These are phyloP conservation scores for Tagetes erecta DNA, from an alignment of 129 eudicot species.

Conservation along the genomic window DNA sequence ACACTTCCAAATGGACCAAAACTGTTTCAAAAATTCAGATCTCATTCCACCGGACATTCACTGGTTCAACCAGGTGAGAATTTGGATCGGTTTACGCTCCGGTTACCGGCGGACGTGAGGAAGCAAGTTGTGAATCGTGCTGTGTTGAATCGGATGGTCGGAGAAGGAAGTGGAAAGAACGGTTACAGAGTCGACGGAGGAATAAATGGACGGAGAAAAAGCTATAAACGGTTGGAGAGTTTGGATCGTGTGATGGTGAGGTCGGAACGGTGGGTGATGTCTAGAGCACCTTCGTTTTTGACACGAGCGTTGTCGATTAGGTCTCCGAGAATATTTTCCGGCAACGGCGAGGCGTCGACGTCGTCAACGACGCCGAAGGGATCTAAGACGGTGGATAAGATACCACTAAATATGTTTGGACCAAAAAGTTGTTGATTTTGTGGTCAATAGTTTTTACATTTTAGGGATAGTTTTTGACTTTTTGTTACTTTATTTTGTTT, in stretches of 20 bases:
- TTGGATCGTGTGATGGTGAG: slow-evolving; percentile 36
- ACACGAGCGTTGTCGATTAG: slow-evolving; percentile 33
- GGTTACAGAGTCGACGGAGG: slow-evolving; percentile 46
- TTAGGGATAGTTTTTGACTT: background rate
- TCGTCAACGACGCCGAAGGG: slow-evolving; percentile 32
- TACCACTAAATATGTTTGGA: slow-evolving; percentile 47
- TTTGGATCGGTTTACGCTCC: slow-evolving; percentile 54
- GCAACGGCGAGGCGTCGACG: slow-evolving; percentile 42
- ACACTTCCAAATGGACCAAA: background rate
- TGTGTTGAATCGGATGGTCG: slow-evolving; percentile 30
- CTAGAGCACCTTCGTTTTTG: slow-evolving; percentile 40
- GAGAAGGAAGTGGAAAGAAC: slow-evolving; percentile 40
- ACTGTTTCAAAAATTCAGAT: slow-evolving; percentile 34
- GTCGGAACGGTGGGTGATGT: slow-evolving; percentile 40
- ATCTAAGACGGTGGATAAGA: slow-evolving; percentile 34
- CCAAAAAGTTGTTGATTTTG: slow-evolving; percentile 45
- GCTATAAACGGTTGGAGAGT: slow-evolving; percentile 34
- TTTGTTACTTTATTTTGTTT: background rate
- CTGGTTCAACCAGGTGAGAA: slow-evolving; percentile 45
- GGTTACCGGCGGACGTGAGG: slow-evolving; percentile 55
- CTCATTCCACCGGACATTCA: slow-evolving; percentile 62
- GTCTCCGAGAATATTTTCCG: slow-evolving; percentile 44
- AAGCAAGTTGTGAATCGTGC: slow-evolving; percentile 44
- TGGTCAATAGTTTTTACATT: slow-evolving; percentile 4
- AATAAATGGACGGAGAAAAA: slow-evolving; percentile 24